Evolutionary conservation across 1,284 basidiomycete species (phyloP).

Genomic region (Cutaneotrichosporon cyanovorans): DNA sequence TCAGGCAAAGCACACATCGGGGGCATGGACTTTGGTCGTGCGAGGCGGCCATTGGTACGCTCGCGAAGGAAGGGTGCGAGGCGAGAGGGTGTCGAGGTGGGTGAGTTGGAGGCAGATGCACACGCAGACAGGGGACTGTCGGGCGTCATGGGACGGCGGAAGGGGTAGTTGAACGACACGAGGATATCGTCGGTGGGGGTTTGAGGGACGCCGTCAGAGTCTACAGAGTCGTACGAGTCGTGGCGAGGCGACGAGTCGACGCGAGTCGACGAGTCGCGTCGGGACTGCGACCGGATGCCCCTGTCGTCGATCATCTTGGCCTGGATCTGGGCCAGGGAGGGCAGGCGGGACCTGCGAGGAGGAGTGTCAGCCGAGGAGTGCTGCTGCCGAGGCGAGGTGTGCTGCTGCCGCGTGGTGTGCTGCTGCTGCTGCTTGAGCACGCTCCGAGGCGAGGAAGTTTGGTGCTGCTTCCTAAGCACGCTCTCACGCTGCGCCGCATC

Average conservation of each 20-base stretch:
- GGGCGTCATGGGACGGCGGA: conserved; percentile 7
- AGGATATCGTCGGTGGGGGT: conserved; percentile 35
- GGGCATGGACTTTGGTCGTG: conserved; percentile 29
- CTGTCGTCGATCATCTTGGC: conserved; percentile 37
- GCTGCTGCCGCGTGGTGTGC: no score
- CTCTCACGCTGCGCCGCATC: conserved; percentile 7
- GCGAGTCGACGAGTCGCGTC: no score
- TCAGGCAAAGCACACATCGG: conserved; percentile 11
- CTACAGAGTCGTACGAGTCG: conserved; percentile 20
- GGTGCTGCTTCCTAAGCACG: no score
- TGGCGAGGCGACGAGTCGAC: no score
- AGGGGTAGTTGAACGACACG: conserved; percentile 10
- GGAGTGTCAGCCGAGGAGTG: conserved; percentile 3
- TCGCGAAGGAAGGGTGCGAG: conserved; percentile 39
- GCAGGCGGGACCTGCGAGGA: conserved; percentile 27
- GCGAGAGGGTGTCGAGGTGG: conserved; percentile 17
- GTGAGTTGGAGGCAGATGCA: no score
- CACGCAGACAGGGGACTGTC: conserved; percentile 5
- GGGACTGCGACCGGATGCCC: no score
- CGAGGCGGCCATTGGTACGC: conserved; percentile 31
- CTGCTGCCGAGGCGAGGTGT: not conserved
- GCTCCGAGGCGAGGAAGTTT: conserved; percentile 11
- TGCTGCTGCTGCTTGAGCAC: not conserved
- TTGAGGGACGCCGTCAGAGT: conserved; percentile 28
- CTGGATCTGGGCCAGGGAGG: conserved; percentile 39